These are phyloP conservation scores for Suillus subalutaceus DNA, from an alignment of 768 basidiomycete genomes.

Conservation along the genomic window DNA sequence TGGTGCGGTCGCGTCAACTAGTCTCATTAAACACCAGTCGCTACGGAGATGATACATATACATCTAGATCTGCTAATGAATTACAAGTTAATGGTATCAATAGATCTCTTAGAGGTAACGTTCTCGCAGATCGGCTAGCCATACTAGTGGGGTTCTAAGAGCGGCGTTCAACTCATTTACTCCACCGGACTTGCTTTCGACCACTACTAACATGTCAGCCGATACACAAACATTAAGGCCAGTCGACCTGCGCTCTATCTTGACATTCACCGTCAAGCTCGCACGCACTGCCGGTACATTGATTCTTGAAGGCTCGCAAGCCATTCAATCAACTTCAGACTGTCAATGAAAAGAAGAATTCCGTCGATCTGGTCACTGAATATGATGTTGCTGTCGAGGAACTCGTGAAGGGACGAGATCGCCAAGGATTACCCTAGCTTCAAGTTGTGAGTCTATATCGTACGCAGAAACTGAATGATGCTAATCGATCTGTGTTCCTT, in stretches of 20 bases:
- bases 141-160: background rate
- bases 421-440: slow-evolving; percentile 69
- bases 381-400: slow-evolving; percentile 93
- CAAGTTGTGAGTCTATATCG: slow-evolving; percentile 66
- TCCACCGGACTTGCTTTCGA: slow-evolving; percentile 8
- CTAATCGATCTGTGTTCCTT: slow-evolving; percentile 5
- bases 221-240: slow-evolving; percentile 32
- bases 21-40: background rate
- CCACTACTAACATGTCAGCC: slow-evolving; percentile 28
- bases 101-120: background rate
- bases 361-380: slow-evolving; percentile 93
- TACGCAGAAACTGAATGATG: background rate
- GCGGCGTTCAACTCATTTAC: background rate
- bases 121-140: background rate
- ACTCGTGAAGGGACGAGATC: slow-evolving; percentile 73
- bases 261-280: slow-evolving; percentile 69
- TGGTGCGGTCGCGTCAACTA: background rate
- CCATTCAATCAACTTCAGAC: slow-evolving; percentile 62
- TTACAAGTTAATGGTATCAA: background rate
- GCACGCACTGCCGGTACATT: slow-evolving; percentile 75
- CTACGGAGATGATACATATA: background rate
- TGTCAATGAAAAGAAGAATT: slow-evolving; percentile 87
- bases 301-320: slow-evolving; percentile 77
- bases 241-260: slow-evolving; percentile 58
- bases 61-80: background rate